phyloP scores from a whole-genome alignment of 345 rosid species.

The Leavenworthia alabamica region DNA sequence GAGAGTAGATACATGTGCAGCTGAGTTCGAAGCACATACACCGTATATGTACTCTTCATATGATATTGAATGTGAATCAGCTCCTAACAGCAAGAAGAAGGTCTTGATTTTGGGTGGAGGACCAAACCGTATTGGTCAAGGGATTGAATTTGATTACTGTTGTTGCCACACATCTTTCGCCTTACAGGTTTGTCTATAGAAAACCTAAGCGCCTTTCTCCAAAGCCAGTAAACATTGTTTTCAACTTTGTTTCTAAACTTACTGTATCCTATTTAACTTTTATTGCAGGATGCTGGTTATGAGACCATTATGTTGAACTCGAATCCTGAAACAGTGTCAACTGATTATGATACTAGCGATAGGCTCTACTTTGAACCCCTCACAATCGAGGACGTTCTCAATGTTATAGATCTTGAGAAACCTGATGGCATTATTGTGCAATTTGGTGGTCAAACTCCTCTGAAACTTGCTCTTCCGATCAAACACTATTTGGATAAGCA shows the following conservation, averaged over 20 bases:
- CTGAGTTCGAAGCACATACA: conserved; percentile 95
- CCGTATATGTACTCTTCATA: conserved; percentile 96
- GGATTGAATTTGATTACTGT: conserved; percentile 97
- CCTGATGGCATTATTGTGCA: conserved; percentile 97
- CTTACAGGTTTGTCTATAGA: conserved; percentile 62
- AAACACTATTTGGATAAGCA: conserved; percentile 73
- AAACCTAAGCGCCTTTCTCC: neutral
- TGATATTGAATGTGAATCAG: conserved; percentile 91
- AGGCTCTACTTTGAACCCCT: conserved; percentile 94
- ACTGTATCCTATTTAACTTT: neutral
- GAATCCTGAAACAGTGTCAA: conserved; percentile 94
- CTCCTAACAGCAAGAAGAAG: conserved; percentile 68
- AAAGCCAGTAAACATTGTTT: neutral
- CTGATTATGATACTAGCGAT: conserved; percentile 94
- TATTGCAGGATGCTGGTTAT: conserved; percentile 78
- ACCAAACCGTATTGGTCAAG: conserved; percentile 96
- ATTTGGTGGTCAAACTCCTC: conserved; percentile 97
- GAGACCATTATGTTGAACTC: conserved; percentile 99
- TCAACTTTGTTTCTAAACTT: neutral
- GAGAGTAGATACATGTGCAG: conserved; percentile 97
- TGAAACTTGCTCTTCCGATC: conserved; percentile 83
- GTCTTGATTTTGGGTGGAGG: conserved; percentile 97
- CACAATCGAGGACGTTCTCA: conserved; percentile 84
- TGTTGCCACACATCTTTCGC: conserved; percentile 96
- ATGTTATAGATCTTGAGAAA: conserved; percentile 75